Base-by-base conservation (phyloP, 495 filamentous ascomycete genomes). In the Tuber microsphaerosporum region DNA sequence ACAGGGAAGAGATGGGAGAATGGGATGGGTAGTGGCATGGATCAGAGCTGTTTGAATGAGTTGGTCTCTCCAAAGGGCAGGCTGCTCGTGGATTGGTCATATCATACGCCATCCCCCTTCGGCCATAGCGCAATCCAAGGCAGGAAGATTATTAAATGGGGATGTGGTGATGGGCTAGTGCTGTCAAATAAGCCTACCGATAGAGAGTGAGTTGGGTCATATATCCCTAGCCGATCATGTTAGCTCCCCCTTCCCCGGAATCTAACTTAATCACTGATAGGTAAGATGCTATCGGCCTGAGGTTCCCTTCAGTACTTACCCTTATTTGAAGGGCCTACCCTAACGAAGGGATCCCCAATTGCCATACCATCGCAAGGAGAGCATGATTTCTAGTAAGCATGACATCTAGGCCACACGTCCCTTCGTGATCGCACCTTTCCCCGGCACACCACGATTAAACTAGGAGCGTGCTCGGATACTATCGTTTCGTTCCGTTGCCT, bases 61-160 rank as follows among this genome's bases (percentile, higher is more conserved):
- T 6, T 65, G 56, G 26, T 4, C 17, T 65, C 56, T 65, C 56
- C 56, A n/a, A 17, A 31, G 56, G 56, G 26, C 26, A 65, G 56
- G 5, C 2, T 65, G 12, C 56, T 26, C 34, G 12, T 61, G 51
- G 0, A 61, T 41, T 22, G 31, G 70, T 46, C 44, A 69, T 37
- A 37, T 34, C 68, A 69, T 73, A 8, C 19, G 43, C 71, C 22
- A 51, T 73, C 31, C 43, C 26, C 43, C 71, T 69, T 46, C 43
- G 69, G 20, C 17, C 9, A 43, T 44, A 22, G 44, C 4, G 19
- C 12, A 16, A 41, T n/a, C 20, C 17, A 41, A 39, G 12, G 16
- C 19, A 6, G 26, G 34, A 20, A 22, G 12, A 20, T 41, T n/a
- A 7, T 34, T 41, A 5, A 31, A 41, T 41, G 1, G 31, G 10